Conservation (phyloP, 148 eudicot species). For the Gaultheria prostrata region DNA sequence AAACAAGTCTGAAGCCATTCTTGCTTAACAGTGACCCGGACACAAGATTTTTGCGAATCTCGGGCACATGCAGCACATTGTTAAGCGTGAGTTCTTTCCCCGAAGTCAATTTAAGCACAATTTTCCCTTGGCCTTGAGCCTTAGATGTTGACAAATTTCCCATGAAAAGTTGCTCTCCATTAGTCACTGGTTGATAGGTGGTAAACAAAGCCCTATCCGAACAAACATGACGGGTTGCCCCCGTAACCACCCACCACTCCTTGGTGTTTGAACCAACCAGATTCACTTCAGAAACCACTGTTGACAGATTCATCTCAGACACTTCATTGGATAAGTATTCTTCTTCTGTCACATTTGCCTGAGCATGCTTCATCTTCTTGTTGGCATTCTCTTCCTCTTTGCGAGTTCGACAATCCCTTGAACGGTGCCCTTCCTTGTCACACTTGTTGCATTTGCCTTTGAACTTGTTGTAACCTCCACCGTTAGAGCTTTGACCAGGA, state of each 20-base stretch:
- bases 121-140: background rate
- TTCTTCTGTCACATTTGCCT: background rate
- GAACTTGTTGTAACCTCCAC: background rate
- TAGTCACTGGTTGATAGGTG: background rate
- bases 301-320: background rate
- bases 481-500: background rate
- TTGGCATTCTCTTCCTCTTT: background rate
- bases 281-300: background rate
- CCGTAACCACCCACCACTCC: background rate
- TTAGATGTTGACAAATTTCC: background rate
- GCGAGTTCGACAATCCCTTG: background rate
- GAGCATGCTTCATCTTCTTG: background rate
- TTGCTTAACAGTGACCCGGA: background rate
- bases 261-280: background rate
- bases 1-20: background rate
- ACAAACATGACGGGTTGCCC: background rate
- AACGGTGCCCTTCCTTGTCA: background rate
- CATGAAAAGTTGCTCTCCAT: background rate
- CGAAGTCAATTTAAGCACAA: background rate
- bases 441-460: background rate
- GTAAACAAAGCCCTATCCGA: background rate
- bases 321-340: background rate
- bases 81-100: background rate
- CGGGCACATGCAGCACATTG: background rate
- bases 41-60: background rate